Conservation (phyloP, 164 flowering plant species). For the Magnolia sinica region DNA sequence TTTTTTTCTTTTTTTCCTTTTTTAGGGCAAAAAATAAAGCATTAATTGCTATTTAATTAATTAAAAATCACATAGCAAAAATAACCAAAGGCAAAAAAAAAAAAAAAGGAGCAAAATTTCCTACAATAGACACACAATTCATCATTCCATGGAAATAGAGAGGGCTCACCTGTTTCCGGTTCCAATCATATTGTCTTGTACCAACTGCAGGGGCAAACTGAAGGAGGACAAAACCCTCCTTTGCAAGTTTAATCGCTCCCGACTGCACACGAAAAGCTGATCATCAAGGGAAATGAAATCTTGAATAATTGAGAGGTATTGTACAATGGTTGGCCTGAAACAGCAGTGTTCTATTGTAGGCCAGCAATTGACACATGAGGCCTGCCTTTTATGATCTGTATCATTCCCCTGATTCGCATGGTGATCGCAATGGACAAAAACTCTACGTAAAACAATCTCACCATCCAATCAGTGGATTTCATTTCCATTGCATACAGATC, state of each 20-base stretch:
- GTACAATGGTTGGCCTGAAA: neutral
- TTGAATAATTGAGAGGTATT: neutral
- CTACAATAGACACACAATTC: too few species aligned
- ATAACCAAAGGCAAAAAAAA: too few species aligned
- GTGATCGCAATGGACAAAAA: neutral
- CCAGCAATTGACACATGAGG: neutral
- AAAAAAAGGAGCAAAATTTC: too few species aligned
- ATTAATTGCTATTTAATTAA: too few species aligned
- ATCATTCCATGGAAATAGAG: neutral
- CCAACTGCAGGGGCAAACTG: slow-evolving; percentile 90
- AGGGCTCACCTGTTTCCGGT: slow-evolving; percentile 66
- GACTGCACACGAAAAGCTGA: slow-evolving; percentile 42
- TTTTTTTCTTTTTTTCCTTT: too few species aligned
- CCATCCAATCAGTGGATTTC: neutral
- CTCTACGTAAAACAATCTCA: neutral
- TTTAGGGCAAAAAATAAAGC: too few species aligned
- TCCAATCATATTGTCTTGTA: slow-evolving; percentile 86
- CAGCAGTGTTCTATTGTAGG: neutral
- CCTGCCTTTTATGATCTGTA: neutral
- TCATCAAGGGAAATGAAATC: neutral
- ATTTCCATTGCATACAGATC: neutral
- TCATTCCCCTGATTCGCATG: neutral
- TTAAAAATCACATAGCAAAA: too few species aligned
- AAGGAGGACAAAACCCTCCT: slow-evolving; percentile 74
- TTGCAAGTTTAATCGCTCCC: slow-evolving; percentile 72